These are phyloP conservation scores for Chenopodium album DNA, from an alignment of 148 eudicot genomes.

Conservation along the genomic window DNA sequence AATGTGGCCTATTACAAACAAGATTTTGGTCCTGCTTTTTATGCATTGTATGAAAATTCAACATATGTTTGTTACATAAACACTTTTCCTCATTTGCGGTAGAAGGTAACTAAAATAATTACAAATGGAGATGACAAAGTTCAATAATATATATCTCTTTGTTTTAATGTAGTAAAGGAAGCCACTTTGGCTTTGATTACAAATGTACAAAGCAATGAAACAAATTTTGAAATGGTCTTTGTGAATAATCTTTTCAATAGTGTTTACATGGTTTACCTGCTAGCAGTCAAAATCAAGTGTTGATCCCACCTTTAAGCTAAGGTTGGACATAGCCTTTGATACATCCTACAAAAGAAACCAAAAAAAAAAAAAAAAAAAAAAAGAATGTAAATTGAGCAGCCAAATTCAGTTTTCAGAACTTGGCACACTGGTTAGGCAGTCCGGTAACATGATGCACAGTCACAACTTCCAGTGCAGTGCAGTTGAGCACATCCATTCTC, in stretches of 20 bases:
- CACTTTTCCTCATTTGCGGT: neutral
- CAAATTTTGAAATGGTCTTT: neutral
- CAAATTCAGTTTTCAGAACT: slow-evolving; percentile 46
- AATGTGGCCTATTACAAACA: too few relatives aligned
- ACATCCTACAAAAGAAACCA: neutral
- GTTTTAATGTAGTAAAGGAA: neutral
- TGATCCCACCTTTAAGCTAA: slow-evolving; percentile 6
- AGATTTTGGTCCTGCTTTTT: too few relatives aligned
- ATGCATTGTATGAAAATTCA: too few relatives aligned
- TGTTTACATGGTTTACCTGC: slow-evolving; percentile 3
- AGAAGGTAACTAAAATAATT: neutral
- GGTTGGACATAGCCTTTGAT: neutral
- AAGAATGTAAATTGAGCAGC: slow-evolving; percentile 16
- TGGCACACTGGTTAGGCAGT: slow-evolving; percentile 64
- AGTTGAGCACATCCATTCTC: slow-evolving; percentile 74
- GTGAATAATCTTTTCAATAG: neutral
- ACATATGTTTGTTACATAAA: too few relatives aligned
- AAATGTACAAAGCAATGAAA: slow-evolving; percentile 11
- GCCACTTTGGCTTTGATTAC: slow-evolving; percentile 11
- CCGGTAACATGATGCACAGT: slow-evolving; percentile 70
- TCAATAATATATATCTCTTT: neutral
- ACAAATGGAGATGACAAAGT: neutral
- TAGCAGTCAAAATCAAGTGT: slow-evolving; percentile 22
- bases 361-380: slow-evolving; percentile 6
- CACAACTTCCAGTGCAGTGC: slow-evolving; percentile 53